phyloP scores from a whole-genome alignment of 73 alveolate genomes.

The Paramecium primaurelia region DNA sequence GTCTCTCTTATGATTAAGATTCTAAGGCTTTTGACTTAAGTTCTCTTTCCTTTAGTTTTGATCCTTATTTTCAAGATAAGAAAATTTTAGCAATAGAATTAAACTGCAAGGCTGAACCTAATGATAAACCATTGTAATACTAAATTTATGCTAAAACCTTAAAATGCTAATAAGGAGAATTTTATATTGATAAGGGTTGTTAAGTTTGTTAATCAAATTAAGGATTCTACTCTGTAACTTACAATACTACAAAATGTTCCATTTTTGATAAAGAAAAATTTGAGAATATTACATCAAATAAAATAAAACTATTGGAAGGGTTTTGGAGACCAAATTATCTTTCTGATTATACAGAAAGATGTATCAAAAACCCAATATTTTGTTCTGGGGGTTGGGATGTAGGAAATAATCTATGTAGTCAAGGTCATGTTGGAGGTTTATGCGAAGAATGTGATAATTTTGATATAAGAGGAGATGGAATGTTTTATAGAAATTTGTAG shows the following conservation, averaged over 20 bases:
- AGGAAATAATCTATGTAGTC: background rate
- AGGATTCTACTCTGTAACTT: background rate
- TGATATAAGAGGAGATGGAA: background rate
- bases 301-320: background rate
- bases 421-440: background rate
- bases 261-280: background rate
- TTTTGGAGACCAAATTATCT: background rate
- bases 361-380: background rate
- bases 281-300: background rate
- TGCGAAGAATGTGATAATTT: background rate
- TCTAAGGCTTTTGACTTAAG: background rate
- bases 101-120: background rate
- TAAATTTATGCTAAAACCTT: background rate
- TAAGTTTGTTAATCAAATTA: background rate
- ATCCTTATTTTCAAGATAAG: background rate
- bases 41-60: background rate
- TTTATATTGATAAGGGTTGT: background rate
- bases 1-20: background rate
- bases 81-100: background rate
- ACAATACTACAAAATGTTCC: background rate
- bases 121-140: background rate
- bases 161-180: background rate
- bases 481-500: background rate
- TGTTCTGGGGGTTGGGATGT: slow-evolving; percentile 1
- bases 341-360: background rate